Percentiles rank a stretch among this genome's conserved stretches.
Conservation (phyloP, 345 rosid genomes). For the Balakata baccata region DNA sequence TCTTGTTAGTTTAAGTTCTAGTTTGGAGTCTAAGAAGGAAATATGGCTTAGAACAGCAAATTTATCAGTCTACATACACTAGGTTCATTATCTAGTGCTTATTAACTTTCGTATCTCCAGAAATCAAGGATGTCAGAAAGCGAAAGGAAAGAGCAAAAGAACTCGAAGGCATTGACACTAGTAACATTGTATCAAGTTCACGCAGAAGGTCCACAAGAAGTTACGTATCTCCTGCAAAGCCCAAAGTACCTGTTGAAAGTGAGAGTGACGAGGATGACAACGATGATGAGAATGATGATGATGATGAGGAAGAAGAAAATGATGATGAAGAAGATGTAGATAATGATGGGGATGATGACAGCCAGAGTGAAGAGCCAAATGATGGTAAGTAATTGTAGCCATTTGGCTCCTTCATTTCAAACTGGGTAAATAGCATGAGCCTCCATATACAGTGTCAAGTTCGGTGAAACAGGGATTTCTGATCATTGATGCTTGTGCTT, state of each 20-base stretch:
- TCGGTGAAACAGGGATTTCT: conserved; percentile 1
- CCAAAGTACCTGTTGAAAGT: conserved; percentile 55
- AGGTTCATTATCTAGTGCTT: not conserved
- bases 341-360: conserved; percentile 17
- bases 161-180: conserved; percentile 84
- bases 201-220: conserved; percentile 71
- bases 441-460: not conserved
- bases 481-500: conserved; percentile 10
- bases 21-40: not conserved
- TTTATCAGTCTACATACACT: not conserved
- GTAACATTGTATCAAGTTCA: conserved; percentile 74
- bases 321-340: conserved; percentile 32
- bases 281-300: conserved; percentile 36
- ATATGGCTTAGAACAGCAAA: not conserved
- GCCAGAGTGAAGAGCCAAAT: conserved; percentile 38
- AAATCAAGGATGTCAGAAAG: conserved; percentile 79
- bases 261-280: conserved; percentile 46
- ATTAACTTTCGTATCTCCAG: conserved; percentile 34
- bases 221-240: conserved; percentile 66
- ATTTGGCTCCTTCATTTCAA: not conserved
- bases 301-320: conserved; percentile 30
- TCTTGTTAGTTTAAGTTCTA: not conserved
- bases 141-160: conserved; percentile 68
- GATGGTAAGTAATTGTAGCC: conserved; percentile 40
- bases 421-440: not conserved